A percentile compares a stretch with the other conserved stretches of the same genome.
phyloP scores from a whole-genome alignment of 805 yeast genomes.

The Sugiyamaella boreocaroliniensis region DNA sequence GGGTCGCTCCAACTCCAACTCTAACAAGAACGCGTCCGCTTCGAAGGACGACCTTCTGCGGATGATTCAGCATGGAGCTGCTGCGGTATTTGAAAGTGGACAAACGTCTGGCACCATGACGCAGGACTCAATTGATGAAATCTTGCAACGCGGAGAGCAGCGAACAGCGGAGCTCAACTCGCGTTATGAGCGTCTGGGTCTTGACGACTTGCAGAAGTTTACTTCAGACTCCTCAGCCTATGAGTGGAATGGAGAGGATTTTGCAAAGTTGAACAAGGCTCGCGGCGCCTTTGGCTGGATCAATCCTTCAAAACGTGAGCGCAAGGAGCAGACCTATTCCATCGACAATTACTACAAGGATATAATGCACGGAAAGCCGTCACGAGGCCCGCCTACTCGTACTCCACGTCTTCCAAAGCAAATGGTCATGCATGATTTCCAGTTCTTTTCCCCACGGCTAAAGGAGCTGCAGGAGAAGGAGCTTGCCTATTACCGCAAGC shows the following conservation, averaged over 20 bases:
- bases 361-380: constrained; percentile 57
- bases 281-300: constrained; percentile 53
- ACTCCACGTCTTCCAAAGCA: constrained; percentile 83
- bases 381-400: constrained; percentile 29
- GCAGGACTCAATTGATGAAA: constrained; percentile 54
- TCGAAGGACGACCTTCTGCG: constrained; percentile 77
- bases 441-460: constrained; percentile 69
- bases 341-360: constrained; percentile 81
- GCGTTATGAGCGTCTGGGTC: constrained; percentile 75
- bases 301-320: constrained; percentile 62
- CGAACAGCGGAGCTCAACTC: constrained; percentile 74
- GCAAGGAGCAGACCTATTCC: constrained; percentile 57
- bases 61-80: constrained; percentile 97
- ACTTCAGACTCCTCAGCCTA: constrained; percentile 77
- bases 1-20: constrained; percentile 47
- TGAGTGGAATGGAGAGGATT: constrained; percentile 89
- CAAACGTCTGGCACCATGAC: constrained; percentile 21
- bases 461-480: constrained; percentile 74
- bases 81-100: constrained; percentile 61
- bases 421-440: constrained; percentile 76
- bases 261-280: constrained; percentile 44
- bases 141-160: constrained; percentile 71
- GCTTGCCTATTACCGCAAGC: constrained; percentile 66
- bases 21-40: constrained; percentile 32
- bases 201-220: constrained; percentile 89